phyloP scores from a whole-genome alignment of 2,329 filamentous ascomycete species.

The Pseudogymnoascus pannorum region DNA sequence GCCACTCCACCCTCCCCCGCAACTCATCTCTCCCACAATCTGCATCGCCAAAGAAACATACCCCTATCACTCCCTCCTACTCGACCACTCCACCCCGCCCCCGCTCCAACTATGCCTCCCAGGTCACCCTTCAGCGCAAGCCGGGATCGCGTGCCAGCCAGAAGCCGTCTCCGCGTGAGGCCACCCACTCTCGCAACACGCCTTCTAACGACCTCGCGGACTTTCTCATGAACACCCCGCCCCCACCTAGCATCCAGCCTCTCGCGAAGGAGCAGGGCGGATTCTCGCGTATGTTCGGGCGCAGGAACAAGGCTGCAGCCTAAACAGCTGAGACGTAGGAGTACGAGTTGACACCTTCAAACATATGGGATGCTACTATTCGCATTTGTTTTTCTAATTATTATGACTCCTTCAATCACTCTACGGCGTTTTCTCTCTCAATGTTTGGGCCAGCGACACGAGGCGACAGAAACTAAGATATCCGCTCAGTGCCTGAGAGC shows the following conservation, averaged over 20 bases:
- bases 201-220: conserved; percentile 52
- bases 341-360: background rate
- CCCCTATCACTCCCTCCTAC: conserved; percentile 33
- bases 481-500: background rate
- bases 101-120: conserved; percentile 18
- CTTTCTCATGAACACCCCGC: conserved; percentile 63
- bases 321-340: background rate
- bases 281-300: conserved; percentile 13
- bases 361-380: conserved; percentile 3
- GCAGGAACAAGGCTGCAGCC: conserved; percentile 10
- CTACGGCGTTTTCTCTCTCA: conserved; percentile 5
- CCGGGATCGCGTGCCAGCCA: conserved; percentile 31
- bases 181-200: conserved; percentile 24
- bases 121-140: conserved; percentile 19
- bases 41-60: conserved; percentile 30
- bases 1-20: conserved; percentile 25
- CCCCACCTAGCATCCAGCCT: conserved; percentile 35
- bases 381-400: background rate
- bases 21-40: conserved; percentile 22
- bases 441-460: background rate
- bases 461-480: background rate
- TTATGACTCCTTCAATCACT: background rate
- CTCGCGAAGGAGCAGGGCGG: conserved; percentile 10
- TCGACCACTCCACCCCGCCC: conserved; percentile 41
- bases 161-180: conserved; percentile 51